Evolutionary conservation across 1,139 yeast species (phyloP).

Genomic region (Yamadazyma siamensis): DNA sequence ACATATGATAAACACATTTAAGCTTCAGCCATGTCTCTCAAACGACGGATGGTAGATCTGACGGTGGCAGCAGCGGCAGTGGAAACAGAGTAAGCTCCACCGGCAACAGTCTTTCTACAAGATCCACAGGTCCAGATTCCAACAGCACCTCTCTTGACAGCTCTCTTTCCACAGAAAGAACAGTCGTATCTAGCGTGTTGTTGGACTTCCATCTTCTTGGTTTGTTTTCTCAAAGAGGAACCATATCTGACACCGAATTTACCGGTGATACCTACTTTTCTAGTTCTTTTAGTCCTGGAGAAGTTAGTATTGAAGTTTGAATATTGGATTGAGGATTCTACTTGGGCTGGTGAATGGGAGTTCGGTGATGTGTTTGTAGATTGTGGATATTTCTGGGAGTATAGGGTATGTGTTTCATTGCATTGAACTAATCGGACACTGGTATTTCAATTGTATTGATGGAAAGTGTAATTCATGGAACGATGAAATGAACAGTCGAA

Average conservation of each 20-base stretch:
- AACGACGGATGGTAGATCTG: constrained; percentile 99
- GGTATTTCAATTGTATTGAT: no score
- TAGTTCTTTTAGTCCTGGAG: constrained; percentile 96
- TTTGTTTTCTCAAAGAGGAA: constrained; percentile 99
- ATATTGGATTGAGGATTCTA: background rate
- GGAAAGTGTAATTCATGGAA: no score
- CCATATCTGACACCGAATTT: constrained; percentile 99
- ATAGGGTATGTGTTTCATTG: no score
- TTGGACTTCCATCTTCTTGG: constrained; percentile 98
- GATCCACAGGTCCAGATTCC: constrained; percentile 99
- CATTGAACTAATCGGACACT: no score
- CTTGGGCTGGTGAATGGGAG: background rate
- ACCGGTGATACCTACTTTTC: constrained; percentile 99
- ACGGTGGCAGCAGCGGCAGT: constrained; percentile 99
- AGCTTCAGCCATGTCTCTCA: constrained; percentile 99
- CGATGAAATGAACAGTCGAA: no score
- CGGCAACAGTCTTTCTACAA: constrained; percentile 96
- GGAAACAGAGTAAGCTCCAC: constrained; percentile 99
- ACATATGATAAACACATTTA: constrained; percentile 33
- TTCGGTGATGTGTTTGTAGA: background rate
- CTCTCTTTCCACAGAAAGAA: constrained; percentile 99
- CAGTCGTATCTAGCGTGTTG: constrained; percentile 99
- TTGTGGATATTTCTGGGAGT: no score
- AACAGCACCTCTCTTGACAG: constrained; percentile 96
- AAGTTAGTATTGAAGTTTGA: constrained; percentile 35